Conservation (phyloP, 441 rosid genomes). For the Adansonia madagascariensis region DNA sequence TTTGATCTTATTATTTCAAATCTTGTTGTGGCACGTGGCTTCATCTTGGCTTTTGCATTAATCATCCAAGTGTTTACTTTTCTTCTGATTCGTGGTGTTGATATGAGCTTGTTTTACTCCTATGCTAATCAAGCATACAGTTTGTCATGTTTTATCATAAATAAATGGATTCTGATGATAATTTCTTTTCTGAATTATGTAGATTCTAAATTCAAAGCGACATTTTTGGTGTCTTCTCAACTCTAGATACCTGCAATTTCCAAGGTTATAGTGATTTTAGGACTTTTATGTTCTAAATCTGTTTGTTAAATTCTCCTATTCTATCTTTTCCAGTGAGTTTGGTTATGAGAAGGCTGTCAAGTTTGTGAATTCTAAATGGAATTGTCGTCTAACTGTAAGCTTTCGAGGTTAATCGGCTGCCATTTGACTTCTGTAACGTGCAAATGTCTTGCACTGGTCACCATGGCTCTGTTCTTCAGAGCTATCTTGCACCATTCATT, state of each 20-base stretch:
- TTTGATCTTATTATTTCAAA: neutral
- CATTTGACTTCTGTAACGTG: conserved; percentile 49
- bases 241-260: neutral
- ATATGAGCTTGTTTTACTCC: too few species aligned
- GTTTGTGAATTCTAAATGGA: conserved; percentile 48
- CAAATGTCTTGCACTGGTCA: conserved; percentile 56
- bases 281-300: conserved; percentile 17
- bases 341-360: conserved; percentile 19
- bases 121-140: neutral
- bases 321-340: conserved; percentile 20
- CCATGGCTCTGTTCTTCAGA: conserved; percentile 54
- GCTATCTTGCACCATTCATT: conserved; percentile 47
- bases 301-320: conserved; percentile 21
- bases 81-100: too few species aligned
- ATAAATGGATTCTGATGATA: conserved; percentile 5
- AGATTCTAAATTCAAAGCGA: conserved; percentile 25
- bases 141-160: neutral
- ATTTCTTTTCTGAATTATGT: conserved; percentile 24
- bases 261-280: neutral
- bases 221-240: conserved; percentile 8
- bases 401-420: conserved; percentile 40
- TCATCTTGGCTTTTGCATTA: conserved; percentile 9
- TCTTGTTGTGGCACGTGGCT: neutral
- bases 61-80: conserved; percentile 2
- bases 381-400: conserved; percentile 43